Evolutionary conservation across 768 basidiomycete species (phyloP), one percentile per base, ranked within the genome.

Genomic region (Kwoniella heveanensis): DNA sequence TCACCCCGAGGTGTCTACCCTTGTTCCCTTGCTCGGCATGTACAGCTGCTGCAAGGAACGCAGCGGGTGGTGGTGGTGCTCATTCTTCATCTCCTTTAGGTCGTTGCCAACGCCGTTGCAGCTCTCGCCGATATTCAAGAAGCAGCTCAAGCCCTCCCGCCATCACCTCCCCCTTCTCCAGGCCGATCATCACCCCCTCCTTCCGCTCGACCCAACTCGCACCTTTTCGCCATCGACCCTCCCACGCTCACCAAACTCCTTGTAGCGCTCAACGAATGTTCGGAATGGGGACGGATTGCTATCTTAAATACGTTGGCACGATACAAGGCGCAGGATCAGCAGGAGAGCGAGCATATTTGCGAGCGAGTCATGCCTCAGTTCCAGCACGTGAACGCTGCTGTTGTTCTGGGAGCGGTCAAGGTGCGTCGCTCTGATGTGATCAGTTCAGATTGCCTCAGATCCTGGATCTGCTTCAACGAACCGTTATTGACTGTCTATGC

Each of bases 331-430:
- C 83, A 85, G 44, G 95, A 95, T 73, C 91, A 90, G 65, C 90
- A 91, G 80, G 96, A 99, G 82, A 90, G 90, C 77, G 96, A 99
- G 76, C 95, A 98, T 78, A 98, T 98, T 65, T 98, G 96, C 79
- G 96, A 98, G 80, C 88, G 96, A 27, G 95, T 98, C 13, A 89
- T 98, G 44, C 96, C 96, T 3, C 96, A 99, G 74, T 95, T 98
- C 81, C 96, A 99, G 80, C 96, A 99, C 75, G 90, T 87, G 26
- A 99, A 99, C 70, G 93, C 91, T 15, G 89, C 90, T 60, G 96
- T 99, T 5, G 93, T 99, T 1, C 84, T 99, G n/a, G 90, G 92
- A 5, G 96, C 96, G 17, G 88, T 98, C 70, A 94, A 94, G 85
- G 92, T 90, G 48, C 48, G 83, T 79, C 9, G 4, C 19, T 6